Evolutionary conservation across 23 red algal species (phyloP).

Genomic region (Gracilariopsis chorda): DNA sequence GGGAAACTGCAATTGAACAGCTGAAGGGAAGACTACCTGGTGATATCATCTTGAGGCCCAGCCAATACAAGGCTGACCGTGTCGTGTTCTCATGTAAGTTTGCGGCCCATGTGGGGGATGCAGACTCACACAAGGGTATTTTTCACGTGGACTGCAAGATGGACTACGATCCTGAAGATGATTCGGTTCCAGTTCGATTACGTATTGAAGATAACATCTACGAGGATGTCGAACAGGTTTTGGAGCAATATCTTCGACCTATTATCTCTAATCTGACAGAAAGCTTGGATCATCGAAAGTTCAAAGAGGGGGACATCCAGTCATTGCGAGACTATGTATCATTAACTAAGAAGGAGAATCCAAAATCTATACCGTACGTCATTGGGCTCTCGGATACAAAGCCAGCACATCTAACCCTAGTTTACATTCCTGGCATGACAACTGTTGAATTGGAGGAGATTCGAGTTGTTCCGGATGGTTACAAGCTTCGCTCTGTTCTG

Average conservation of each 20-base stretch:
- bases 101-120: slow-evolving; percentile 36
- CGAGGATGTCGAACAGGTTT: slow-evolving; percentile 70
- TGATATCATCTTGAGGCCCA: slow-evolving; percentile 76
- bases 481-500: slow-evolving; percentile 68
- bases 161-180: slow-evolving; percentile 27
- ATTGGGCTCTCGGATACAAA: slow-evolving; percentile 59
- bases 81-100: slow-evolving; percentile 78
- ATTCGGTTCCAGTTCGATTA: slow-evolving; percentile 10
- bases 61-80: slow-evolving; percentile 46
- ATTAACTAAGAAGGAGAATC: slow-evolving; percentile 29
- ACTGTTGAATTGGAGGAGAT: slow-evolving; percentile 66
- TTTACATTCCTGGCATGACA: slow-evolving; percentile 63
- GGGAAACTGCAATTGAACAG: slow-evolving; percentile 46
- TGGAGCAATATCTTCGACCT: slow-evolving; percentile 66
- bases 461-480: slow-evolving; percentile 77
- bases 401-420: slow-evolving; percentile 48
- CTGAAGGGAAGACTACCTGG: slow-evolving; percentile 47
- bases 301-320: slow-evolving; percentile 30
- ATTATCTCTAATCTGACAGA: slow-evolving; percentile 71
- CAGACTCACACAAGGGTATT: slow-evolving; percentile 23
- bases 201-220: slow-evolving; percentile 61
- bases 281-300: slow-evolving; percentile 78
- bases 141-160: slow-evolving; percentile 41
- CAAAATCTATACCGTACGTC: slow-evolving; percentile 52
- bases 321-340: slow-evolving; percentile 25